phyloP scores from a whole-genome alignment of 2,329 filamentous ascomycete species.

The Uncinocarpus reesii region DNA sequence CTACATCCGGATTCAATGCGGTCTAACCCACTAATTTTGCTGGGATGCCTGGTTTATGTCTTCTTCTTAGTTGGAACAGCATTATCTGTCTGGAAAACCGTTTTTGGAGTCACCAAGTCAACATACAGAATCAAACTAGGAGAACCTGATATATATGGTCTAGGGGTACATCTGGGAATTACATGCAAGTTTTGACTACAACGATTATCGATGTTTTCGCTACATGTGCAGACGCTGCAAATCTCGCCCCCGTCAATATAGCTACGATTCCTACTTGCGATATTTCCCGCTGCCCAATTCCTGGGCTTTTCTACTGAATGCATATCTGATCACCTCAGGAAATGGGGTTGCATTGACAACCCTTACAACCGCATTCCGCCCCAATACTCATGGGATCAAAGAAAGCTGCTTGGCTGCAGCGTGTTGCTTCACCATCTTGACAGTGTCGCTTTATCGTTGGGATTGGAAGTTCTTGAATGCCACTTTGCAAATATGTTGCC shows the following conservation, averaged over 20 bases:
- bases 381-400: not conserved
- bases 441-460: too few species aligned
- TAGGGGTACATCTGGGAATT: not conserved
- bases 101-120: too few species aligned
- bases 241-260: not conserved
- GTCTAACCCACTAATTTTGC: too few species aligned
- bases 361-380: not conserved
- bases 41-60: too few species aligned
- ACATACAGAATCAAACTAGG: too few species aligned
- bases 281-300: not conserved
- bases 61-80: too few species aligned
- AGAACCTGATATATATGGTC: not conserved
- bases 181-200: slow-evolving; percentile 1
- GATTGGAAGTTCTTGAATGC: too few species aligned
- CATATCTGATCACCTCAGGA: slow-evolving; percentile 1
- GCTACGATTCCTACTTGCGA: slow-evolving; percentile 1
- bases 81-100: too few species aligned
- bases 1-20: too few species aligned
- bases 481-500: too few species aligned
- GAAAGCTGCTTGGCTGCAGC: not conserved
- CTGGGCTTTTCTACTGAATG: not conserved
- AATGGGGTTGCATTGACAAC: slow-evolving; percentile 4
- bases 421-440: not conserved
- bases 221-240: not conserved
- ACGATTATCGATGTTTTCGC: not conserved